A percentile compares a stretch with the other conserved stretches of the same genome.
These are phyloP conservation scores for Marasmius fiardii DNA, from an alignment of 1,284 basidiomycete genomes.

Conservation along the genomic window DNA sequence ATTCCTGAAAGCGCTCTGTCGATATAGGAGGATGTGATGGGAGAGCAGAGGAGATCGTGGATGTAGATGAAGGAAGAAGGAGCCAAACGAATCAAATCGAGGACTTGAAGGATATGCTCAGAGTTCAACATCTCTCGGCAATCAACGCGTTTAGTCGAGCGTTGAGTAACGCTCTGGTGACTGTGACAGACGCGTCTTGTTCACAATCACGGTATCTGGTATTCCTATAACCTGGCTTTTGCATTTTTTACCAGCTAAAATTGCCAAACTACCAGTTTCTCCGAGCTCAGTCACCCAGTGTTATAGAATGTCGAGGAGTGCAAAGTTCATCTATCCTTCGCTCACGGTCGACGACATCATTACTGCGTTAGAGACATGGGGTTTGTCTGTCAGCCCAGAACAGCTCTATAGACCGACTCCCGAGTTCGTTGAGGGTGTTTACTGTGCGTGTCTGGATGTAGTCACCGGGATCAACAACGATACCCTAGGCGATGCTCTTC, in stretches of 20 bases:
- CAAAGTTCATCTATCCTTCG: conserved; percentile 54
- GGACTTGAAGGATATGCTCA: conserved; percentile 1
- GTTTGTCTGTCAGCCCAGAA: conserved; percentile 59
- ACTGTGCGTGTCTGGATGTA: conserved; percentile 65
- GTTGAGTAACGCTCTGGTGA: background rate
- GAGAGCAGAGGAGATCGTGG: conserved; percentile 56
- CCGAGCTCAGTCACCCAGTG: background rate
- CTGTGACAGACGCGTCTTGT: conserved; percentile 2
- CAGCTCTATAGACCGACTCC: conserved; percentile 69
- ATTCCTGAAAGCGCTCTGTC: conserved; percentile 31
- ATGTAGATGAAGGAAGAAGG: conserved; percentile 72
- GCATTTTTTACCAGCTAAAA: too few species aligned
- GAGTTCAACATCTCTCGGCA: background rate
- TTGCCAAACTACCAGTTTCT: too few species aligned
- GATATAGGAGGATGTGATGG: conserved; percentile 41
- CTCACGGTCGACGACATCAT: conserved; percentile 63
- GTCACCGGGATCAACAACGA: conserved; percentile 65
- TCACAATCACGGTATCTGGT: too few species aligned
- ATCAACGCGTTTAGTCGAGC: background rate
- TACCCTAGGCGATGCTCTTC: conserved; percentile 55
- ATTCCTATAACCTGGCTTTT: too few species aligned
- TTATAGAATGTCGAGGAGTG: conserved; percentile 22
- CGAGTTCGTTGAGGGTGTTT: conserved; percentile 69
- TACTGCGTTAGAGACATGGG: conserved; percentile 60
- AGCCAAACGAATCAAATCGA: conserved; percentile 16